Base-by-base conservation (phyloP, 306 rosid genomes). In the Ochetophila trinervis region DNA sequence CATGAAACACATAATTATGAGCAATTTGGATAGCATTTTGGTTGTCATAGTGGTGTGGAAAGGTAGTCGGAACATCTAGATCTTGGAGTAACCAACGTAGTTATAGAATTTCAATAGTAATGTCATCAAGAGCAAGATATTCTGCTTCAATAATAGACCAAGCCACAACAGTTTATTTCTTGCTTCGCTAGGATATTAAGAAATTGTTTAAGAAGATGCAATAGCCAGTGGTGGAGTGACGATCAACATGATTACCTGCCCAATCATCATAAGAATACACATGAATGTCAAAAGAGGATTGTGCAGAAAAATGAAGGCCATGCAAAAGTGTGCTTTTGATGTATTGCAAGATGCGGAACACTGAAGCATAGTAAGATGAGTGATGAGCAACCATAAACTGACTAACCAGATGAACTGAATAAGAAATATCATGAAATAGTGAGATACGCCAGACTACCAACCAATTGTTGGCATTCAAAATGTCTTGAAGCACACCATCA, bases 1-100 rank as follows among this genome's bases (percentile, higher is more conserved):
- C 49, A 60, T 60, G 24, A 9, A 59, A 60, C 2, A 36, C 49
- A 36, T 18, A 8, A 4, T 37, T 60, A 18, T 36, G n/a, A 7
- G 49, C 50, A 18, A 60, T 60, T 13, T 60, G 50, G 8, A 60
- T 60, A 7, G 49, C 48, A 60, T 60, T 8, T 60, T 27, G 18
- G 49, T 35, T 35, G 16, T 35, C 0, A 37, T 4, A 1, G 22
- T 20, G n/a, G 49, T 60, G n/a, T 35, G 49, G 7, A 8, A 24
- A 9, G 6, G 23, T 2, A 60, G 18, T 0, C 17, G 15, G 16
- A 16, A 60, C 50, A 18, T 16, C 50, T 23, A 60, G 17, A 18
- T 60, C 50, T 8, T 4, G 17, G 8, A 10, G 49, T 7, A 60
- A 21, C 64, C 32, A 60, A 0, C 30, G 49, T 8, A 60, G 18